Base-by-base conservation (phyloP, 306 rosid genomes). In the Morella rubra region DNA sequence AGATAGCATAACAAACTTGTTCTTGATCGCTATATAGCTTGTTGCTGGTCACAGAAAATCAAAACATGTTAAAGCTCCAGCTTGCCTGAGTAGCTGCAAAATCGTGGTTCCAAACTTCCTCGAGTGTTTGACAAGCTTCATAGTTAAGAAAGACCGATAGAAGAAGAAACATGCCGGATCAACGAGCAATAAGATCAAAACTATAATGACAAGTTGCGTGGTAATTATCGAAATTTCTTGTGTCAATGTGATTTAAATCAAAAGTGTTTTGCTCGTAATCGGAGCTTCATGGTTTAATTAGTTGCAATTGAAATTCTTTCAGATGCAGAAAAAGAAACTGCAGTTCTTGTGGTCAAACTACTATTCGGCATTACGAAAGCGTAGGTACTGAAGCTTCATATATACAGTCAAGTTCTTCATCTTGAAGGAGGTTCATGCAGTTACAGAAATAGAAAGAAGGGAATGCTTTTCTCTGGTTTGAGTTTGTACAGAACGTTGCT, bases 11-110 rank as follows among this genome's bases (percentile, higher is more conserved):
- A 27, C 32, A 27, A 27, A 27, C 32, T 27, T 1, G 32, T 27
- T 27, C 32, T 27, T 27, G 32, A 27, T 27, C 2, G 32, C 32
- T 27, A 27, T 27, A 27, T 27, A 87, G 91, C 50, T 47, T 42
- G 77, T 62, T 68, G 27, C 73, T 77, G 58, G 82, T 45, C 73
- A 55, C 74, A 83, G 80, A 79, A 81, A 79, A 75, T 60, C 76
- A 2, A 78, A 81, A 78, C 8, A 75, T 64, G 44, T 44, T 64
- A 76, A 51, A 74, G 74, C 19, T 24, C 70, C 86, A 68, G 37
- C 81, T 79, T 89, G 87, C 77, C 80, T 85, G 62, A 88, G 89
- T 20, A 84, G 60, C 71, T 85, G 88, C 86, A 85, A 79, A 55
- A n/a, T 75, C 42, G 5, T 53, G 71, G 64, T 87, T 70, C 93